These are phyloP conservation scores for Pythium monospermum DNA, from an alignment of 352 stramenopile species.

Conservation along the genomic window DNA sequence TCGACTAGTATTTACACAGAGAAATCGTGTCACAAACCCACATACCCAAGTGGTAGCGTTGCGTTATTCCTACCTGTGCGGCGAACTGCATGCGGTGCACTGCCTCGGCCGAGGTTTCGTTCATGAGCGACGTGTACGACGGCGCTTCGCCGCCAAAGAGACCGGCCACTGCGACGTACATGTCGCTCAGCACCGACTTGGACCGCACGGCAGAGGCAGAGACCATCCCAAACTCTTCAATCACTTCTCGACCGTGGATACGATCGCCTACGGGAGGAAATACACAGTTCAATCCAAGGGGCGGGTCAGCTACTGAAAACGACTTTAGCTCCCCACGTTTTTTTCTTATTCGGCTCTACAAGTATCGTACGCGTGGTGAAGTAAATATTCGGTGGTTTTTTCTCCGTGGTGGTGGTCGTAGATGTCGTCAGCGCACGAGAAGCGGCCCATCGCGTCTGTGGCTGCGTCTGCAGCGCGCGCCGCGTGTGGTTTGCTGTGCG, in stretches of 20 bases:
- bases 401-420: not conserved
- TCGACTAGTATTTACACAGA: constrained; percentile 28
- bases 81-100: constrained; percentile 76
- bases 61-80: constrained; percentile 30
- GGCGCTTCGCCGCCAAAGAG: constrained; percentile 67
- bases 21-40: not conserved
- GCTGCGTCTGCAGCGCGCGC: too few species aligned
- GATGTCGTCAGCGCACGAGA: too few species aligned
- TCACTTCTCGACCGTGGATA: constrained; percentile 60
- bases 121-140: constrained; percentile 80
- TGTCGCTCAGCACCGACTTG: constrained; percentile 80
- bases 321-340: too few species aligned
- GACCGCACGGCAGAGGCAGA: constrained; percentile 70
- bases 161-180: constrained; percentile 69
- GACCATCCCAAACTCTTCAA: constrained; percentile 73
- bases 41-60: not conserved
- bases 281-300: not conserved
- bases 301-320: too few species aligned
- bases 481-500: too few species aligned
- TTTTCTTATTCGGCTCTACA: too few species aligned
- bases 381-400: constrained; percentile 33
- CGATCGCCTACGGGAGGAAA: constrained; percentile 34
- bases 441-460: too few species aligned
- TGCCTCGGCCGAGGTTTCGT: constrained; percentile 75
- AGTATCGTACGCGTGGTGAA: constrained; percentile 58